These are phyloP conservation scores for Aspergillus cavernicola DNA, from an alignment of 495 filamentous ascomycete genomes.

Conservation along the genomic window DNA sequence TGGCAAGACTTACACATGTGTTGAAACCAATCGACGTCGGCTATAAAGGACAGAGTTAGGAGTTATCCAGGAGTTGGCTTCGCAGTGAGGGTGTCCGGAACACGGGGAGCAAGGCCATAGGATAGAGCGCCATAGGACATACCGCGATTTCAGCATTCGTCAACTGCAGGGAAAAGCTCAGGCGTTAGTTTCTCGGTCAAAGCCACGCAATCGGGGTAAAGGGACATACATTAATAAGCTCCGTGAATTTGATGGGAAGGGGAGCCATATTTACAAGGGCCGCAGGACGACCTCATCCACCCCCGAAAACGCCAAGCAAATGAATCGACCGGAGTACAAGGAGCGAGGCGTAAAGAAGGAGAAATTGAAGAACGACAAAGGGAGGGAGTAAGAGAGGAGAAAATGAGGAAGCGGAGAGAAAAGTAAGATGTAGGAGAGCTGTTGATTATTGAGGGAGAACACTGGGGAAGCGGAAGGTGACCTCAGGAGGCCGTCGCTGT, in stretches of 20 bases:
- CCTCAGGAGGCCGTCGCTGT: slow-evolving; percentile 44
- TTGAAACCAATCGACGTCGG: slow-evolving; percentile 89
- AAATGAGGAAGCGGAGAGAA: slow-evolving; percentile 17
- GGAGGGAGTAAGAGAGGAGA: slow-evolving; percentile 14
- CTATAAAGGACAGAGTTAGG: slow-evolving; percentile 48
- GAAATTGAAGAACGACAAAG: slow-evolving; percentile 18
- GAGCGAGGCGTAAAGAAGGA: slow-evolving; percentile 21
- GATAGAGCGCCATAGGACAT: slow-evolving; percentile 35
- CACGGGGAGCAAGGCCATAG: slow-evolving; percentile 19
- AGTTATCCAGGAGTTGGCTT: slow-evolving; percentile 16
- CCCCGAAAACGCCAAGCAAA: slow-evolving; percentile 46
- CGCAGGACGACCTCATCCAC: slow-evolving; percentile 49
- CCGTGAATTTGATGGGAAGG: slow-evolving; percentile 91
- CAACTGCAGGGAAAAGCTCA: slow-evolving; percentile 48
- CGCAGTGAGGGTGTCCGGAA: slow-evolving; percentile 13
- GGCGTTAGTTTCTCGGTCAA: slow-evolving; percentile 19
- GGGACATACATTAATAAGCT: slow-evolving; percentile 76
- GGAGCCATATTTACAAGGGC: slow-evolving; percentile 62
- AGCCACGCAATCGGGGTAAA: background rate
- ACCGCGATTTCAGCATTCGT: slow-evolving; percentile 77
- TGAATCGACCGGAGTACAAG: slow-evolving; percentile 25
- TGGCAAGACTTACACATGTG: slow-evolving; percentile 71
- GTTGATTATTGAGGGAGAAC: slow-evolving; percentile 19
- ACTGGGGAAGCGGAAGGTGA: slow-evolving; percentile 32
- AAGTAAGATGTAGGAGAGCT: slow-evolving; percentile 21